These are phyloP conservation scores for Scortechinia acanthostroma DNA, from an alignment of 2,329 filamentous ascomycete species.

Conservation along the genomic window DNA sequence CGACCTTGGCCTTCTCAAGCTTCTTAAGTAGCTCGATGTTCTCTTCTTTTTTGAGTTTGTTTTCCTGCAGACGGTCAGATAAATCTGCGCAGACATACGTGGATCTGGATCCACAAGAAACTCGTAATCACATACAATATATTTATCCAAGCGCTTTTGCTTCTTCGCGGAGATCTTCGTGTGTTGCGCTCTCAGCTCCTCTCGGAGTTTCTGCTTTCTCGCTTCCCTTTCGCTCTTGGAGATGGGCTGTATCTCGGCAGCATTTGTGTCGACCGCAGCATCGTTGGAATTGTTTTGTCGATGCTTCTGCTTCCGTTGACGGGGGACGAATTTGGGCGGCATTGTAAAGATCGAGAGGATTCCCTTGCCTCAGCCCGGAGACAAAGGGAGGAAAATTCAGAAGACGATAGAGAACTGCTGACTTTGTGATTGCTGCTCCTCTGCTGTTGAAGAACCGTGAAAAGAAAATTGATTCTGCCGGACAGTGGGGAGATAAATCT, in stretches of 20 bases:
- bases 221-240: constrained; percentile 1
- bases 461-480: too few species aligned
- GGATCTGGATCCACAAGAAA: neutral
- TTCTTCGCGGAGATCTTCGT: neutral
- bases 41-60: constrained; percentile 89
- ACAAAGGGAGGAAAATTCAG: too few species aligned
- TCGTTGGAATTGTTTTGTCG: neutral
- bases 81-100: too few species aligned
- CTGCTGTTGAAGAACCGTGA: too few species aligned
- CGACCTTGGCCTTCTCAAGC: constrained; percentile 70
- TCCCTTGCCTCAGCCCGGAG: too few species aligned
- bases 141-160: constrained; percentile 2
- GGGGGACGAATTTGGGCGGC: neutral
- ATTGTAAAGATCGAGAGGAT: neutral
- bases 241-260: neutral
- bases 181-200: neutral
- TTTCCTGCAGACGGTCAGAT: constrained; percentile 39
- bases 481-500: too few species aligned
- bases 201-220: neutral
- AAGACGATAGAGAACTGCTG: too few species aligned
- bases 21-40: constrained; percentile 78
- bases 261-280: neutral
- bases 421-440: too few species aligned
- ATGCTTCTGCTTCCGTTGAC: constrained; percentile 2
- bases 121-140: neutral